Evolutionary conservation across 2,329 filamentous ascomycete species (phyloP), one percentile per base, ranked within the genome.

Genomic region (Westerdykella aurantiaca): DNA sequence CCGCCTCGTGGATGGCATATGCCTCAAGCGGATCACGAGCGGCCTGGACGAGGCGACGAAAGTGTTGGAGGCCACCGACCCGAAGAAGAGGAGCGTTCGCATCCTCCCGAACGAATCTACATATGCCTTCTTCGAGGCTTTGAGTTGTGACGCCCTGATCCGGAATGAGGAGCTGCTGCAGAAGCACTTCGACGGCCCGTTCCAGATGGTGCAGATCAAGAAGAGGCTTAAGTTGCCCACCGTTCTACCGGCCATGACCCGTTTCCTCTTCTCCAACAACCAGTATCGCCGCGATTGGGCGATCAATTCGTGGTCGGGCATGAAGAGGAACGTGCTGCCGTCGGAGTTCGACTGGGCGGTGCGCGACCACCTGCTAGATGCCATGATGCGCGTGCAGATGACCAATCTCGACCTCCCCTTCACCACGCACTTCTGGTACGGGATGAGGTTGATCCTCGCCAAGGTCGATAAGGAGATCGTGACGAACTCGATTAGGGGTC

Each of bases 341-440:
- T 76, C 81, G 31, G 86, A 93, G 51, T 97, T 95, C 61, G 86
- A 95, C 35, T 94, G 86, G 84, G 86, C 87, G 10, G 81, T 96
- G 34, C 82, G 83, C 50, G 83, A 86, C 48, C 82, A 83, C 29
- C 73, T 97, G 14, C 71, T 82, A 31, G 73, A 77, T 43, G 82
- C 82, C 6, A 81, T 95, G 46, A 71, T 77, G 39, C 74, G 77
- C 22, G 81, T 85, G 2, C 77, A 79, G 39, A 71, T 75, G 46
- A 76, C 73, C 43, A 77, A 77, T 17, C 65, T 73, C 13, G 74
- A 75, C 50, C 52, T 69, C 35, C 63, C 70, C 42, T 71, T 78
- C 39, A 78, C 95, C 4, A 76, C 83, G 51, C 76, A 78, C 23
- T 89, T 95, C 56, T 97, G 91, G 91, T 75, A 79, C 54, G 88